phyloP scores from a whole-genome alignment of 306 rosid genomes.

The Medicago arabica region DNA sequence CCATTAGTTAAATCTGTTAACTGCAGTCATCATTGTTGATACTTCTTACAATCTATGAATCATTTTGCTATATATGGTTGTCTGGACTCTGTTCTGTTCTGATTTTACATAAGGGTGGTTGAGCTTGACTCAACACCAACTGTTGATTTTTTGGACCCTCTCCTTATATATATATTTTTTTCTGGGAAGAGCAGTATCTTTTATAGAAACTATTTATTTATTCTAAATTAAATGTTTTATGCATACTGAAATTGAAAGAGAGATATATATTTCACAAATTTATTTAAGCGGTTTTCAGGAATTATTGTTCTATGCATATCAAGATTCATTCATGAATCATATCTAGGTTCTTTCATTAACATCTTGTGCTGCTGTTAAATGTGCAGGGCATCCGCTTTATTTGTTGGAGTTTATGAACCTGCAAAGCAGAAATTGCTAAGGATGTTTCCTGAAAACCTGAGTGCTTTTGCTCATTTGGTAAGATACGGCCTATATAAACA shows the following conservation, averaged over 20 bases:
- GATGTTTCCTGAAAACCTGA: constrained; percentile 82
- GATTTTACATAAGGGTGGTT: too few species aligned
- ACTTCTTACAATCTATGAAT: too few species aligned
- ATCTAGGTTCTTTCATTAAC: constrained; percentile 30
- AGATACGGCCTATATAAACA: constrained; percentile 51
- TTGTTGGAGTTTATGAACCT: constrained; percentile 96
- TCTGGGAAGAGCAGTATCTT: constrained; percentile 20
- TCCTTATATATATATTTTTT: constrained; percentile 3
- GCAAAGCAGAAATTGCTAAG: constrained; percentile 80
- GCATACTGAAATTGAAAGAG: constrained; percentile 22
- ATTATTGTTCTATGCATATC: constrained; percentile 33
- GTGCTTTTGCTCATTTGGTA: constrained; percentile 92
- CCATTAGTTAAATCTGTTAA: too few species aligned
- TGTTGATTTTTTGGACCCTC: too few species aligned
- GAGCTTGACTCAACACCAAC: too few species aligned
- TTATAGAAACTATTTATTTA: constrained; percentile 1
- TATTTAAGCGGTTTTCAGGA: constrained; percentile 10
- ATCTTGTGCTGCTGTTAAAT: constrained; percentile 38
- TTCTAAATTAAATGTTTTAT: neutral
- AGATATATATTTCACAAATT: constrained; percentile 6
- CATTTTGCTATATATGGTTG: too few species aligned
- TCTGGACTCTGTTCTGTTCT: too few species aligned
- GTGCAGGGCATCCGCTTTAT: constrained; percentile 92
- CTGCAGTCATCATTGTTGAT: too few species aligned
- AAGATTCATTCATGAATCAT: constrained; percentile 36